Evolutionary conservation across 2,329 filamentous ascomycete genomes (phyloP).

Genomic region (Stachybotrys elegans): DNA sequence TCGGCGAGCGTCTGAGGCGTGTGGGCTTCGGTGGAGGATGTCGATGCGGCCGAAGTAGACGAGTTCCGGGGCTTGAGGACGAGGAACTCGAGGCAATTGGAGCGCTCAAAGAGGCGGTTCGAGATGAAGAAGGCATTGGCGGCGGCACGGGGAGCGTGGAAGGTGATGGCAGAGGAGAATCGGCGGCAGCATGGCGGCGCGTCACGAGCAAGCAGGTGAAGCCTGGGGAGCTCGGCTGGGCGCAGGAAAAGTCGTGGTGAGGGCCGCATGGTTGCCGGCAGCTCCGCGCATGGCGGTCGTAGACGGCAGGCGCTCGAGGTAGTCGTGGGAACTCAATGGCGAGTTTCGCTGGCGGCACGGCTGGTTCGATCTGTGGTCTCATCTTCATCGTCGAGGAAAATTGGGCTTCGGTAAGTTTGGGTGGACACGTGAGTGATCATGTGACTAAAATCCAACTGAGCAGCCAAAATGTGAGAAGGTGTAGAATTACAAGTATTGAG

Average conservation of each 20-base stretch:
- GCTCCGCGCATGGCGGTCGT: neutral
- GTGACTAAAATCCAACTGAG: no score
- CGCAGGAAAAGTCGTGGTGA: neutral
- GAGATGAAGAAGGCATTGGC: slow-evolving; percentile 28
- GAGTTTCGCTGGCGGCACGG: no score
- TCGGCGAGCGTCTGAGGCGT: slow-evolving; percentile 15
- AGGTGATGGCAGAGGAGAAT: slow-evolving; percentile 22
- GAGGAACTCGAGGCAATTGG: slow-evolving; percentile 29
- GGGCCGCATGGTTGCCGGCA: neutral
- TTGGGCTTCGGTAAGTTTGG: no score
- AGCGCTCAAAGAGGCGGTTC: slow-evolving; percentile 29
- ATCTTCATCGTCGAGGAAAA: no score
- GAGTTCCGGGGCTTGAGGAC: slow-evolving; percentile 22
- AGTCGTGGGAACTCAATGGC: no score
- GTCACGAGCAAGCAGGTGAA: neutral
- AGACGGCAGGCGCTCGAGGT: no score
- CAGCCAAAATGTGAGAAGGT: no score
- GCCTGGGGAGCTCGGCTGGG: neutral
- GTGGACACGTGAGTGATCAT: no score
- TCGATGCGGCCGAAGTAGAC: slow-evolving; percentile 17
- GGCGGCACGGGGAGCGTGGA: slow-evolving; percentile 17
- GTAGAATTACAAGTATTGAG: no score
- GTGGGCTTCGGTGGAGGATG: slow-evolving; percentile 14
- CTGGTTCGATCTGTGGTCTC: no score
- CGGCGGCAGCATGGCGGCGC: slow-evolving; percentile 8